Evolutionary conservation across 2,329 filamentous ascomycete genomes (phyloP).

Genomic region (Hypoxylon sp.): DNA sequence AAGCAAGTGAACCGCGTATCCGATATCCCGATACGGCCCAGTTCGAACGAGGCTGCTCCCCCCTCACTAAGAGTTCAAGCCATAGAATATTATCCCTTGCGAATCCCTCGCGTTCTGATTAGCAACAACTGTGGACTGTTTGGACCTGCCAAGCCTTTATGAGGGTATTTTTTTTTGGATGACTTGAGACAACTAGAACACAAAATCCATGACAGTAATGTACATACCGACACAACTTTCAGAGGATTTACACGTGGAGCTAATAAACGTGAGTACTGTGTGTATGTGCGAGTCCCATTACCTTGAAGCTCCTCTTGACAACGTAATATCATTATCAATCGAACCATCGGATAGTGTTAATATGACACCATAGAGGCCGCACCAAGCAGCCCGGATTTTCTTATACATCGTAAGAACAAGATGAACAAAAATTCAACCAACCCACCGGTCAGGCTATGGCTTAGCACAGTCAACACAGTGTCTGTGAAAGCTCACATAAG

Average conservation of each 20-base stretch:
- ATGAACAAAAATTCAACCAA: slow-evolving; percentile 20
- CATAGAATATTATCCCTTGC: slow-evolving; percentile 28
- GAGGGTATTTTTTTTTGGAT: slow-evolving; percentile 23
- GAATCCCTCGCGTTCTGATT: slow-evolving; percentile 38
- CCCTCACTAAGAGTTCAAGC: slow-evolving; percentile 27
- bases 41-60: slow-evolving; percentile 17
- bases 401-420: not conserved
- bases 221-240: slow-evolving; percentile 19
- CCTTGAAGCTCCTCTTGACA: slow-evolving; percentile 9
- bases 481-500: slow-evolving; percentile 34
- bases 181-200: slow-evolving; percentile 37
- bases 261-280: slow-evolving; percentile 8
- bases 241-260: slow-evolving; percentile 17
- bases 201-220: slow-evolving; percentile 12
- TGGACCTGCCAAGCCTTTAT: slow-evolving; percentile 32
- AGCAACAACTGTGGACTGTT: slow-evolving; percentile 22
- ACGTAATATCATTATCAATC: slow-evolving; percentile 15
- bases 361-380: slow-evolving; percentile 15
- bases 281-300: slow-evolving; percentile 14
- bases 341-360: slow-evolving; percentile 20
- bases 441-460: slow-evolving; percentile 10
- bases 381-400: slow-evolving; percentile 21
- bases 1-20: slow-evolving; percentile 17
- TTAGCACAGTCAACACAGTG: slow-evolving; percentile 27
- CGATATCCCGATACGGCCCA: slow-evolving; percentile 9